Conservation (phyloP, 2,329 filamentous ascomycete species). For the Mycosphaerella sp. region DNA sequence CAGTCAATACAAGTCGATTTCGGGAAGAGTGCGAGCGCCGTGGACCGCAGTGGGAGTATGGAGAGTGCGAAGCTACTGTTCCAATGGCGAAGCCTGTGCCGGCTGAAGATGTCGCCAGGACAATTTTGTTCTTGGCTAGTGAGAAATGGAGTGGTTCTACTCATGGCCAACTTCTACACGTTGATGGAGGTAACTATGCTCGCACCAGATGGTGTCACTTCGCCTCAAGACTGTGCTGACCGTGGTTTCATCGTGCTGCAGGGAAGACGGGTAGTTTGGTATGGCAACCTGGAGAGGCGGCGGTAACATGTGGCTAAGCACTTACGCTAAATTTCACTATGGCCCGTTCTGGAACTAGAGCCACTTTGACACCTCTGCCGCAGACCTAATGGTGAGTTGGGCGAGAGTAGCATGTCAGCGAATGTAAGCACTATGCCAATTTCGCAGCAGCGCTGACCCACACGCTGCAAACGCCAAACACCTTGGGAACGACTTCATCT, state of each 20-base stretch:
- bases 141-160: constrained; percentile 42
- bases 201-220: too few relatives aligned
- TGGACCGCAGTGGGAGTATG: constrained; percentile 36
- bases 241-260: too few relatives aligned
- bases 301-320: not conserved
- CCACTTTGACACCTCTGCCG: too few relatives aligned
- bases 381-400: too few relatives aligned
- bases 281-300: constrained; percentile 18
- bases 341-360: too few relatives aligned
- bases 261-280: constrained; percentile 38
- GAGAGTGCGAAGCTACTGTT: constrained; percentile 41
- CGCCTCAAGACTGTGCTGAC: too few relatives aligned
- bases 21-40: constrained; percentile 38
- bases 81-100: constrained; percentile 38
- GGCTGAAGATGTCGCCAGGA: constrained; percentile 40
- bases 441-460: too few relatives aligned
- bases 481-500: too few relatives aligned
- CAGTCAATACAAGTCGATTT: constrained; percentile 43
- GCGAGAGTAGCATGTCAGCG: too few relatives aligned
- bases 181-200: constrained; percentile 35
- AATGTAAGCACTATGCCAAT: too few relatives aligned
- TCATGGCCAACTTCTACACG: constrained; percentile 42
- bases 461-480: too few relatives aligned
- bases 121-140: constrained; percentile 44
- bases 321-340: not conserved